These are phyloP conservation scores for Ascosphaera apis DNA, from an alignment of 2,329 filamentous ascomycete genomes.

Conservation along the genomic window DNA sequence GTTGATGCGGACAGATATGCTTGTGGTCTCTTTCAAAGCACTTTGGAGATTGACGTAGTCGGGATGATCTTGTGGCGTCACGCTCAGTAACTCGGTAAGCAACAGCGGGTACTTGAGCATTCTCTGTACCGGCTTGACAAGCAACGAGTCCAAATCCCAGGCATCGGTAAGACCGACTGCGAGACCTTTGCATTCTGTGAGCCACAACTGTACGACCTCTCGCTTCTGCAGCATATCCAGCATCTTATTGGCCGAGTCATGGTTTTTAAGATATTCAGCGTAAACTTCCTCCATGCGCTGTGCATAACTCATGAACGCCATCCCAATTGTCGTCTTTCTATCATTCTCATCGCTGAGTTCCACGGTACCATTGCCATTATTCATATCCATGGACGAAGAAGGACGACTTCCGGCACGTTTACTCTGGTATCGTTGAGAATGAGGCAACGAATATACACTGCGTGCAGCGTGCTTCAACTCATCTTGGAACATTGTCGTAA, in stretches of 20 bases:
- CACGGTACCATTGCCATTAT: constrained; percentile 5
- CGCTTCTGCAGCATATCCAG: constrained; percentile 27
- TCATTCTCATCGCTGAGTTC: constrained; percentile 30
- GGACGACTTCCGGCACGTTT: constrained; percentile 25
- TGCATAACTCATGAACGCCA: constrained; percentile 33
- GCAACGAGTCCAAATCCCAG: constrained; percentile 86
- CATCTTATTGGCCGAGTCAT: constrained; percentile 39
- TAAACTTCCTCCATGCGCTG: constrained; percentile 40
- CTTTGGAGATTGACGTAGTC: constrained; percentile 49
- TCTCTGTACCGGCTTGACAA: constrained; percentile 91
- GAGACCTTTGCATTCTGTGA: constrained; percentile 78
- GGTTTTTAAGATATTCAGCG: constrained; percentile 40
- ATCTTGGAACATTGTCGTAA: constrained; percentile 58
- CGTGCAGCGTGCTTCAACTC: constrained; percentile 59
- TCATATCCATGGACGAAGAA: constrained; percentile 10
- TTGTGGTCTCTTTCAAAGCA: constrained; percentile 45
- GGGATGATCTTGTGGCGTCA: constrained; percentile 62
- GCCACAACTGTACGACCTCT: constrained; percentile 51
- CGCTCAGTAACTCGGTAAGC: constrained; percentile 53
- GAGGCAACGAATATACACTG: constrained; percentile 51
- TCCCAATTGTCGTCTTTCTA: constrained; percentile 32
- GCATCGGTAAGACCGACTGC: constrained; percentile 80
- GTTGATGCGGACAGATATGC: constrained; percentile 51
- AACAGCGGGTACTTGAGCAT: constrained; percentile 85
- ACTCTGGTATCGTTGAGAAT: constrained; percentile 28